Base-by-base conservation (phyloP, 2,329 filamentous ascomycete species). In the Scolecobasidium constrictum region DNA sequence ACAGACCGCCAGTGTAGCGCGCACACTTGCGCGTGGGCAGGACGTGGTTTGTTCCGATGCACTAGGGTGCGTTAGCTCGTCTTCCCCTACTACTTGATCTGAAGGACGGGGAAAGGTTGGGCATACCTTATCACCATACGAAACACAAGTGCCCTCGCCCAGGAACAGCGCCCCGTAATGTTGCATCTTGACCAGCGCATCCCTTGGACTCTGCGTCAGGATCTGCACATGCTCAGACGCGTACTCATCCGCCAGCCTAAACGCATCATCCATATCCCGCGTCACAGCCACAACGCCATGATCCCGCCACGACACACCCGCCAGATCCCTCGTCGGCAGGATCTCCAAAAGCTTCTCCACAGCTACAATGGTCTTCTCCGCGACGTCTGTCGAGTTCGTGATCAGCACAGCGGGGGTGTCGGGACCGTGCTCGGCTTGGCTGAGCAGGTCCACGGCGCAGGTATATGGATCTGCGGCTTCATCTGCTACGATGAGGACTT, bases 41-140 rank as follows among this genome's bases (percentile, higher is more conserved):
- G 2, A 74, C 70, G 49, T 73, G 71, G 50, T 73, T 74, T 2
- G 71, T 74, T 1, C 70, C 71, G 45, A 74, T 74, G 26, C 65
- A 67, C 65, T 70, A 31, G 26, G 9, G 26, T 9, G n/a, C 9
- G n/a, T 31, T 31, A 31, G 26, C 26, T n/a, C 26, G 9, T 9
- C 26, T n/a, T 31, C 26, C 26, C 26, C n/a, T 31, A n/a, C 23
- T 17, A 11, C 5, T 19, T 15, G 20, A n/a, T n/a, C n/a, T 22
- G 36, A 34, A 35, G 20, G 16, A 19, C 35, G 7, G 7, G n/a
- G n/a, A n/a, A 22, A 11, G 15, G 7, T n/a, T 17, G 17, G 16
- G 35, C 52, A 38, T 48, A 65, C 66, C 62, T 73, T 73, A 48
- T 74, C 71, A 12, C 71, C 71, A 42, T 72, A 73, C 0, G 64